Evolutionary conservation across 2,329 filamentous ascomycete species (phyloP).

Genomic region (Nothomitra cinnamomea): DNA sequence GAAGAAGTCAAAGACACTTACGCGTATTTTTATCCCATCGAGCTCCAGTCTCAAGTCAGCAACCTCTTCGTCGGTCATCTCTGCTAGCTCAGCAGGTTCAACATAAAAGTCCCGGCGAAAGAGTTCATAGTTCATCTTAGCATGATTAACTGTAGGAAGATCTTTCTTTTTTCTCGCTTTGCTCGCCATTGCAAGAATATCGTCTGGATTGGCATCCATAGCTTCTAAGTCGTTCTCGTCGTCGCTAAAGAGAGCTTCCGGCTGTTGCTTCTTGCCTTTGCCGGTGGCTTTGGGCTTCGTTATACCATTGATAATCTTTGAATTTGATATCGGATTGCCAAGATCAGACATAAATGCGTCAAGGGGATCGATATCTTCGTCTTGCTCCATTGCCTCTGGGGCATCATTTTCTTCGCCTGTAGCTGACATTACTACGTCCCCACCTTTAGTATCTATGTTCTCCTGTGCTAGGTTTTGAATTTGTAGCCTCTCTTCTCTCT

Average conservation of each 20-base stretch:
- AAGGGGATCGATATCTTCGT: slow-evolving; percentile 70
- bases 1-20: not conserved
- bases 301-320: slow-evolving; percentile 10
- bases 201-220: slow-evolving; percentile 45
- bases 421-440: slow-evolving; percentile 20
- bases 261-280: slow-evolving; percentile 43
- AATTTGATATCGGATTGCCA: slow-evolving; percentile 25
- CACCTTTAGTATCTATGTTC: slow-evolving; percentile 20
- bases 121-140: slow-evolving; percentile 66
- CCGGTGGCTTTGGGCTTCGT: slow-evolving; percentile 20
- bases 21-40: slow-evolving; percentile 82
- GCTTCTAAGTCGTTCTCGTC: slow-evolving; percentile 53
- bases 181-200: slow-evolving; percentile 37
- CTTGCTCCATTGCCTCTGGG: slow-evolving; percentile 16
- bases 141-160: slow-evolving; percentile 73
- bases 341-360: slow-evolving; percentile 91
- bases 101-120: slow-evolving; percentile 93
- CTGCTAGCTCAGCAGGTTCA: slow-evolving; percentile 67
- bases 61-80: slow-evolving; percentile 73
- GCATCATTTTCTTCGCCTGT: slow-evolving; percentile 7
- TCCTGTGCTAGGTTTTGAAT: slow-evolving; percentile 23
- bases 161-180: slow-evolving; percentile 84
- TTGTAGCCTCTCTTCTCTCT: slow-evolving; percentile 52
- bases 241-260: slow-evolving; percentile 77
- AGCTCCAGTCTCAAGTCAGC: slow-evolving; percentile 68